These are phyloP conservation scores for Tylopilus felleus DNA, from an alignment of 768 basidiomycete species.

Conservation along the genomic window DNA sequence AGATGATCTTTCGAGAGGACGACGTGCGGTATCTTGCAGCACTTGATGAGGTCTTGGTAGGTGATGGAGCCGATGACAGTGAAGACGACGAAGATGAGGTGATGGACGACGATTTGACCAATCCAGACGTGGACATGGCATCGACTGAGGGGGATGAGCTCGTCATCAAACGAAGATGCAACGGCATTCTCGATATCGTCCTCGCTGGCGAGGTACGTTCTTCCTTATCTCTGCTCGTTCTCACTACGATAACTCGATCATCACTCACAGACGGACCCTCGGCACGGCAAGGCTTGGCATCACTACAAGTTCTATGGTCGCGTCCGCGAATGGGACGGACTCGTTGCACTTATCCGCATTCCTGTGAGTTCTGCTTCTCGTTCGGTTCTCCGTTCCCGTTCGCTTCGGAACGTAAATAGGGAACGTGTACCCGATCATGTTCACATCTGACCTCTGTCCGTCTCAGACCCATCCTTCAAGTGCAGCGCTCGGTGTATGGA, in stretches of 20 bases:
- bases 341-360: constrained; percentile 50
- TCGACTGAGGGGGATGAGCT: constrained; percentile 20
- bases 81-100: constrained; percentile 30
- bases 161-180: constrained; percentile 36
- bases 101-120: constrained; percentile 27
- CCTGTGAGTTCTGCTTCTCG: constrained; percentile 23
- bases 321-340: constrained; percentile 56
- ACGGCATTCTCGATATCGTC: constrained; percentile 58
- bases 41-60: constrained; percentile 8
- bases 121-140: constrained; percentile 27
- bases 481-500: constrained; percentile 26
- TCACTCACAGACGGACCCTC: constrained; percentile 42
- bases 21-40: constrained; percentile 23
- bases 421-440: neutral
- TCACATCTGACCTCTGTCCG: constrained; percentile 6
- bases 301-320: constrained; percentile 49
- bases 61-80: constrained; percentile 16
- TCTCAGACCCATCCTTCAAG: constrained; percentile 5
- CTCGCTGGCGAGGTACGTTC: constrained; percentile 54
- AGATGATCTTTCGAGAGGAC: constrained; percentile 29
- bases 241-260: neutral
- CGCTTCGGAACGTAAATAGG: neutral
- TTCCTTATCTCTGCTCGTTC: neutral
- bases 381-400: neutral
- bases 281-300: constrained; percentile 48